These are phyloP conservation scores for Luffa aegyptiaca DNA, from an alignment of 306 rosid genomes.

Conservation along the genomic window DNA sequence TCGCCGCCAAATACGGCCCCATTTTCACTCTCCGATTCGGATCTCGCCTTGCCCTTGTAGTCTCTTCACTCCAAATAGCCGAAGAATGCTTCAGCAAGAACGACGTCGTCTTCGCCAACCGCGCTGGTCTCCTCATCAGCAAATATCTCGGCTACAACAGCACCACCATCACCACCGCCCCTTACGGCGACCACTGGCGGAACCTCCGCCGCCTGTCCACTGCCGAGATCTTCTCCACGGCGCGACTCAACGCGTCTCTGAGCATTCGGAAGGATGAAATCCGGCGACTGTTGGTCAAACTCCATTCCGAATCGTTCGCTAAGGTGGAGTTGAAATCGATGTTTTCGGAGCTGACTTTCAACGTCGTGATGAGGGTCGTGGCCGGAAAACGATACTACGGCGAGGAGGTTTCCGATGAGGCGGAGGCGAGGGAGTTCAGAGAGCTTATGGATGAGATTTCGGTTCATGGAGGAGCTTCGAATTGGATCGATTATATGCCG, in stretches of 20 bases:
- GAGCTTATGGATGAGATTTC: constrained; percentile 23
- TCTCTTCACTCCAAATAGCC: constrained; percentile 19
- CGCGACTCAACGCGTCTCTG: constrained; percentile 15
- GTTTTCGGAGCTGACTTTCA: constrained; percentile 41
- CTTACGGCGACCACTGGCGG: constrained; percentile 65
- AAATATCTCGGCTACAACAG: constrained; percentile 28
- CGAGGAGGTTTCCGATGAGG: constrained; percentile 4
- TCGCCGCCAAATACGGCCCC: constrained; percentile 32
- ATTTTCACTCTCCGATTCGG: constrained; percentile 20
- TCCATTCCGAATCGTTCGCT: constrained; percentile 13
- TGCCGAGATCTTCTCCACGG: constrained; percentile 34
- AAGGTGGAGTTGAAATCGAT: constrained; percentile 31
- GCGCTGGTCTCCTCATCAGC: constrained; percentile 1
- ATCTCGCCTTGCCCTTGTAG: constrained; percentile 18
- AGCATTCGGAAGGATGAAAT: constrained; percentile 32
- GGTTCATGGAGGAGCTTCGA: neutral
- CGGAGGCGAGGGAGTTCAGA: constrained; percentile 36
- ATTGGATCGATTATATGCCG: constrained; percentile 11
- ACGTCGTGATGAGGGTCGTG: constrained; percentile 42
- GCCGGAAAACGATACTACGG: constrained; percentile 54
- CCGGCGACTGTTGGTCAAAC: constrained; percentile 18
- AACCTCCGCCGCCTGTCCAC: constrained; percentile 47
- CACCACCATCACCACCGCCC: constrained; percentile 12
- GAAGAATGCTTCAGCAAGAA: neutral
- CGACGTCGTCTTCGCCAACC: constrained; percentile 25